Conservation (phyloP, 2,329 filamentous ascomycete genomes). For the Colletotrichum camelliae region DNA sequence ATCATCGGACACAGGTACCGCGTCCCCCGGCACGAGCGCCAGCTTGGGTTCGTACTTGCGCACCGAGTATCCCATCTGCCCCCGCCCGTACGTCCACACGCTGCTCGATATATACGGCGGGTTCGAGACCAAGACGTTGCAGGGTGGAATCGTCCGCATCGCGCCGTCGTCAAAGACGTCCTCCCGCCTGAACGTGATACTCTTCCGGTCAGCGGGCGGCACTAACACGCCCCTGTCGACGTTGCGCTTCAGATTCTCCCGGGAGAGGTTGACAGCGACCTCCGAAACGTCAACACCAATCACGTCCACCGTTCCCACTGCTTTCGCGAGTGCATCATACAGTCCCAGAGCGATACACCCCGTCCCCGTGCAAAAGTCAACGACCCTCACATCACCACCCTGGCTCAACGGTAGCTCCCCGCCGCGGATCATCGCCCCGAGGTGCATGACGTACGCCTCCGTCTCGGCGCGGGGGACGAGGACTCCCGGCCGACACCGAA, state of each 20-base stretch:
- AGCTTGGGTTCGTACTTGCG: constrained; percentile 80
- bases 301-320: constrained; percentile 51
- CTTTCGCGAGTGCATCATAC: constrained; percentile 61
- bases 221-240: constrained; percentile 27
- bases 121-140: constrained; percentile 81
- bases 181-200: constrained; percentile 50
- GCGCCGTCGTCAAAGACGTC: constrained; percentile 54
- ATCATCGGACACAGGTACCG: constrained; percentile 31
- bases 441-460: constrained; percentile 67
- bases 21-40: constrained; percentile 69
- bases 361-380: constrained; percentile 90
- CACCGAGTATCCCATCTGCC: constrained; percentile 72
- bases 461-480: constrained; percentile 86
- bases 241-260: constrained; percentile 66
- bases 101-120: constrained; percentile 84
- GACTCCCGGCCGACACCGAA: constrained; percentile 77
- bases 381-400: constrained; percentile 55
- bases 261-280: constrained; percentile 68
- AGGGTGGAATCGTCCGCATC: constrained; percentile 34
- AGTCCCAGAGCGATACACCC: constrained; percentile 88
- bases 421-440: constrained; percentile 49
- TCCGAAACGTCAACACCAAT: constrained; percentile 77
- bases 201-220: constrained; percentile 22
- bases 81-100: constrained; percentile 42
- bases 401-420: background rate